Evolutionary conservation across 768 basidiomycete species (phyloP), one percentile per base, ranked within the genome.

Genomic region (Phallus indusiatus): DNA sequence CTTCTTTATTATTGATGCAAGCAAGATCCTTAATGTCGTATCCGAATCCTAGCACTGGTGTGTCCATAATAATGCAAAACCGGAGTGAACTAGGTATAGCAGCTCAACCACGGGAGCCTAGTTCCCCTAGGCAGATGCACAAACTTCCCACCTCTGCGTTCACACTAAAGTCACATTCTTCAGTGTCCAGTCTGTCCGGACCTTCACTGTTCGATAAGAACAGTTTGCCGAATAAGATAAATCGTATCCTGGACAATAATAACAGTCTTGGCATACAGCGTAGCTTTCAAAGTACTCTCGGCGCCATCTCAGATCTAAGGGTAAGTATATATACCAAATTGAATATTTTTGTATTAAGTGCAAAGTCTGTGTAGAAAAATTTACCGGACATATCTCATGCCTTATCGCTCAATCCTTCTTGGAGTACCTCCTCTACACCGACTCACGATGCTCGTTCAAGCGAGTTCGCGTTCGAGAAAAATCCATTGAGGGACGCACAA

Each of bases 181-280:
- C 65, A 69, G 60, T 56, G 47, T 49, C 65, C 60, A 17, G 58
- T 53, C 7, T 64, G 66, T 70, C 17, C 37, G 60, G 20, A 63
- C 68, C 47, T 62, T 64, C 6, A 53, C 46, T 62, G 22, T 66
- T 63, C 28, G 66, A 65, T n/a, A 55, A 50, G 60, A 60, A 67
- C 66, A 35, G 61, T 60, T 50, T 61, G 16, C 69, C 71, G 18
- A 70, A 75, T 24, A 72, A 72, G 36, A 69, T 73, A 37, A 78
- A 85, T 53, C 84, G 86, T 20, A 70, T 92, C 53, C 64, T 90
- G 61, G 88, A 92, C 68, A 76, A 82, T 18, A 83, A 88, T 24
- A 89, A 90, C 72, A 87, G 81, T 61, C 72, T 90, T 28, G 87
- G 88, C n/a, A 86, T 90, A 37, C 61, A 91, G 91, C 69, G 88